Evolutionary conservation across 1,139 yeast species (phyloP).

Genomic region (Suhomyces chickasaworum): DNA sequence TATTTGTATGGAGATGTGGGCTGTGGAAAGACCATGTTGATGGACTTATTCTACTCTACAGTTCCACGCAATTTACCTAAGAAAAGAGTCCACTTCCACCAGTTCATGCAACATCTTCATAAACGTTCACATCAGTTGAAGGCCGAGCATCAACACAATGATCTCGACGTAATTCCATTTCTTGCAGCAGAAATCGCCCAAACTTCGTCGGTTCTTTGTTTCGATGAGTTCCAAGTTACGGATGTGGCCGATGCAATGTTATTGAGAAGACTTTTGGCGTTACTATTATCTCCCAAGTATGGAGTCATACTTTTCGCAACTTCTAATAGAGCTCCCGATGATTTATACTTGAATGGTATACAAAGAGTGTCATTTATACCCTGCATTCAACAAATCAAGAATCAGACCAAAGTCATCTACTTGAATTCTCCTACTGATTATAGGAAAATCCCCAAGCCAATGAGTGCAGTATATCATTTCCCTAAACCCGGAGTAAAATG

Average conservation of each 20-base stretch:
- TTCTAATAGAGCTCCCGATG: slow-evolving; percentile 93
- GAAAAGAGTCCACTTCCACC: slow-evolving; percentile 88
- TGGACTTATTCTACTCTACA: slow-evolving; percentile 90
- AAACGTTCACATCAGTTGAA: slow-evolving; percentile 81
- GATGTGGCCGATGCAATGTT: slow-evolving; percentile 99
- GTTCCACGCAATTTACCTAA: slow-evolving; percentile 77
- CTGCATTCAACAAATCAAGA: slow-evolving; percentile 78
- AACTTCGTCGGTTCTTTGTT: slow-evolving; percentile 77
- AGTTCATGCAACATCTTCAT: slow-evolving; percentile 93
- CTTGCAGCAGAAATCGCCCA: slow-evolving; percentile 84
- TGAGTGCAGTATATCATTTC: slow-evolving; percentile 75
- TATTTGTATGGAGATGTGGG: slow-evolving; percentile 97
- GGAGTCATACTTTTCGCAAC: slow-evolving; percentile 92
- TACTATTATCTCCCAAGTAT: slow-evolving; percentile 62
- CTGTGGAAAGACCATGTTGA: slow-evolving; percentile 96
- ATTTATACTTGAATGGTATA: slow-evolving; percentile 87
- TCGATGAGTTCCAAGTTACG: slow-evolving; percentile 94
- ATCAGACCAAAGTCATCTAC: slow-evolving; percentile 72
- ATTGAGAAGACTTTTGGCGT: slow-evolving; percentile 69
- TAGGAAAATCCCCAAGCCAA: slow-evolving; percentile 82
- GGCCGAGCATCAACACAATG: slow-evolving; percentile 53
- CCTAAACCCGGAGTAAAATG: slow-evolving; percentile 68
- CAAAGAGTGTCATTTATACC: slow-evolving; percentile 92
- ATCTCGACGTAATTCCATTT: slow-evolving; percentile 80
- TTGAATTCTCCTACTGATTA: slow-evolving; percentile 93